These are phyloP conservation scores for Paraglomus brasilianum DNA, from an alignment of 192 early-diverging fungal species.

Conservation along the genomic window DNA sequence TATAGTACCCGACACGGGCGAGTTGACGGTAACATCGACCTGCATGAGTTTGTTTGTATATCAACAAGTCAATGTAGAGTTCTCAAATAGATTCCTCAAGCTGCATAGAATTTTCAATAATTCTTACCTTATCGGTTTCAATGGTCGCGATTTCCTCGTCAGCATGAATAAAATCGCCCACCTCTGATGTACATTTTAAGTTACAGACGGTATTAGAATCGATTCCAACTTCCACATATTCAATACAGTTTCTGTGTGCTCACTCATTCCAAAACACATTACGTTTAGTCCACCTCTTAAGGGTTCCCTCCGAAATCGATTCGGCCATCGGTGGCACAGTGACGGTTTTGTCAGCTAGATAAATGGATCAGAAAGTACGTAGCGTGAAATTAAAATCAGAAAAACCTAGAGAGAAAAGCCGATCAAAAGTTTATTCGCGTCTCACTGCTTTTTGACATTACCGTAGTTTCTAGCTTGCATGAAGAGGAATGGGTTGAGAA, in stretches of 20 bases:
- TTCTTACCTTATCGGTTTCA: conserved; percentile 95
- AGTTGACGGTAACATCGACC: conserved; percentile 98
- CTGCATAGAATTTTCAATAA: conserved; percentile 18
- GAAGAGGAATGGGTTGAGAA: no score
- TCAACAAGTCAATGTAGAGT: not conserved
- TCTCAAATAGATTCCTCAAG: not conserved
- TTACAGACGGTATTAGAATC: conserved; percentile 21
- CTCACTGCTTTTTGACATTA: no score
- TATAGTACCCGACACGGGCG: conserved; percentile 87
- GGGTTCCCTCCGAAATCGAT: conserved; percentile 96
- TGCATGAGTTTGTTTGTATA: conserved; percentile 30
- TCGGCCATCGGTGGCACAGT: conserved; percentile 97
- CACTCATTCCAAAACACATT: conserved; percentile 27
- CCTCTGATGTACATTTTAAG: conserved; percentile 71
- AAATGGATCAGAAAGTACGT: no score
- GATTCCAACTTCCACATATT: not conserved
- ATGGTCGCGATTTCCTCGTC: conserved; percentile 97
- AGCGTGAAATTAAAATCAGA: no score
- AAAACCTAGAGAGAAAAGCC: no score
- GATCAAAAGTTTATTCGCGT: no score
- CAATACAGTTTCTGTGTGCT: not conserved
- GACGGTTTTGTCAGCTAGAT: conserved; percentile 77
- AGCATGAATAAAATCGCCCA: conserved; percentile 90
- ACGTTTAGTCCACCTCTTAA: conserved; percentile 96
- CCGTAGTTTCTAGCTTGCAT: no score